phyloP scores from a whole-genome alignment of 805 yeast genomes.

The Kuraishia cidri region DNA sequence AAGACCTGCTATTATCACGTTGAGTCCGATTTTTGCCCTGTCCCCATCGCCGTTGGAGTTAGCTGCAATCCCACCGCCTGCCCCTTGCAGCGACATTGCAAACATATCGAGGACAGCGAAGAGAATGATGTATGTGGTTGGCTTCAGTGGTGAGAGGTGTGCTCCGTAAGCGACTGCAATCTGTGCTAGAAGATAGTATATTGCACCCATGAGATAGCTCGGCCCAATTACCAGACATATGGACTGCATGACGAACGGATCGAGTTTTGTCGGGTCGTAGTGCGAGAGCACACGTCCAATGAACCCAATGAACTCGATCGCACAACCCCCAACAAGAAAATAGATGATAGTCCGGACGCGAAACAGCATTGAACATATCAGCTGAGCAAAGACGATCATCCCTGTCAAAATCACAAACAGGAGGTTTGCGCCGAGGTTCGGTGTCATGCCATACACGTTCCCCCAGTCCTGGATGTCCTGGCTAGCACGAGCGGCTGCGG shows the following conservation, averaged over 20 bases:
- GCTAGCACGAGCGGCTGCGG: slow-evolving; percentile 12
- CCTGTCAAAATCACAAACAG: slow-evolving; percentile 49
- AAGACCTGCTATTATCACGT: slow-evolving; percentile 71
- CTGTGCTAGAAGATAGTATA: slow-evolving; percentile 66
- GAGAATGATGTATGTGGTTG: slow-evolving; percentile 52
- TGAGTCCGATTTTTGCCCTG: slow-evolving; percentile 37
- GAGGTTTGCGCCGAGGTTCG: slow-evolving; percentile 48
- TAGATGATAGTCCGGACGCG: too few species aligned
- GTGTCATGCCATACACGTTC: slow-evolving; percentile 31
- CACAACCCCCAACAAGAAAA: slow-evolving; percentile 47
- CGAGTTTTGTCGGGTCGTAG: slow-evolving; percentile 18
- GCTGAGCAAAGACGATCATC: slow-evolving; percentile 31
- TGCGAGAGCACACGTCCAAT: slow-evolving; percentile 45
- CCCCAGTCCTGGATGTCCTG: slow-evolving; percentile 8
- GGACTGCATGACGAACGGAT: slow-evolving; percentile 53
- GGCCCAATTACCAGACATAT: slow-evolving; percentile 71
- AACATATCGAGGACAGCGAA: slow-evolving; percentile 61
- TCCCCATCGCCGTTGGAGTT: slow-evolving; percentile 22
- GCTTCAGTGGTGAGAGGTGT: slow-evolving; percentile 39
- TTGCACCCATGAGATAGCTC: slow-evolving; percentile 77
- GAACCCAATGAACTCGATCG: slow-evolving; percentile 62
- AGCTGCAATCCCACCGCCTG: slow-evolving; percentile 72
- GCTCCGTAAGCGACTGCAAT: slow-evolving; percentile 53
- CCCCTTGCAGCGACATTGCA: slow-evolving; percentile 59
- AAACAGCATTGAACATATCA: too few species aligned